These are phyloP conservation scores for Musa acuminata DNA, from an alignment of 176 grass and related monocot genomes.

Conservation along the genomic window DNA sequence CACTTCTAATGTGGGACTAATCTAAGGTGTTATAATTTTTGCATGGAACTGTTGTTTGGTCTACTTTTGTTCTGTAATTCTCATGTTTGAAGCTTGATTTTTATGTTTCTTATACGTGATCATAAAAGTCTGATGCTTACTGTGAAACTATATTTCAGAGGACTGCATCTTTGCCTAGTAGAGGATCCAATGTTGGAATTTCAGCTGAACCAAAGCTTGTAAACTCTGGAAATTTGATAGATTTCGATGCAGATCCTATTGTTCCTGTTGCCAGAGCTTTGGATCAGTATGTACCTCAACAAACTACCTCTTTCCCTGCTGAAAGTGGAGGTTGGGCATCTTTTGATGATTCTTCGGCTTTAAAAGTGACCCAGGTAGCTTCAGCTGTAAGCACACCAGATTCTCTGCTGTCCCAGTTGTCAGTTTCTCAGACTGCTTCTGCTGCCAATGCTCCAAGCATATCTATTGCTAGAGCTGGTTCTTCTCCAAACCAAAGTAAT, in stretches of 20 bases:
- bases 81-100: neutral
- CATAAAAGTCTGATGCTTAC: neutral
- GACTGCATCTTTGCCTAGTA: constrained; percentile 6
- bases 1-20: no score
- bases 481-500: constrained; percentile 18
- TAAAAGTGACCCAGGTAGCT: constrained; percentile 14
- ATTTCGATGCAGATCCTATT: constrained; percentile 43
- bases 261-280: constrained; percentile 3
- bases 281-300: constrained; percentile 9
- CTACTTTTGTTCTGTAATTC: neutral
- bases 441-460: constrained; percentile 8
- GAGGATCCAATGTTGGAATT: constrained; percentile 23
- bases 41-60: no score
- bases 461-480: neutral
- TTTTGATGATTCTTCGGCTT: constrained; percentile 35
- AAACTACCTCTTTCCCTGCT: constrained; percentile 2
- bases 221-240: constrained; percentile 43
- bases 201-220: constrained; percentile 22
- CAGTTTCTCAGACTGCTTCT: constrained; percentile 17
- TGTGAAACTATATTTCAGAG: constrained; percentile 21
- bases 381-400: constrained; percentile 30
- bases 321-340: constrained; percentile 50
- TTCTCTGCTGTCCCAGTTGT: constrained; percentile 16
- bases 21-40: no score
- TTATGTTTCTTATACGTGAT: neutral